phyloP scores from a whole-genome alignment of 139 green algal species.

The Coccomyxa sp. region DNA sequence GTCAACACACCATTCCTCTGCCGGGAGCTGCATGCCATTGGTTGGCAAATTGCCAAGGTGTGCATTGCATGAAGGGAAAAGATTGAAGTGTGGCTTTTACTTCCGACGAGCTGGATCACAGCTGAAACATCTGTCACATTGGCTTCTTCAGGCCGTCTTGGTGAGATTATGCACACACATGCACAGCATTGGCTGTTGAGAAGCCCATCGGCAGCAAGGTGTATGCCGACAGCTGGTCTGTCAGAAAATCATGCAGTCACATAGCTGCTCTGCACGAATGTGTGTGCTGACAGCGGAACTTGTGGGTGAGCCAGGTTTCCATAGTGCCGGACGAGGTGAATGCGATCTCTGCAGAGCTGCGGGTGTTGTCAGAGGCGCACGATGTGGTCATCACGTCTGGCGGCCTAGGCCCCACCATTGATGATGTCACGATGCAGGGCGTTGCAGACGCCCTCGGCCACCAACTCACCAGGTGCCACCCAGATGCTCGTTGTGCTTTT shows the following conservation, averaged over 20 bases:
- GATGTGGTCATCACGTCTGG: constrained; percentile 28
- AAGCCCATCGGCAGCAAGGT: no score
- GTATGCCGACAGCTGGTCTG: no score
- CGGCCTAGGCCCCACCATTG: constrained; percentile 41
- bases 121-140: background rate
- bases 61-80: background rate
- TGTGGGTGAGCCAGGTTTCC: no score
- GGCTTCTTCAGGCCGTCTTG: background rate
- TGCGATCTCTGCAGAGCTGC: constrained; percentile 51
- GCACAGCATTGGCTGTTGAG: no score
- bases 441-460: constrained; percentile 39
- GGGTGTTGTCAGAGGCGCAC: constrained; percentile 20
- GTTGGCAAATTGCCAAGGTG: constrained; percentile 43
- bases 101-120: background rate
- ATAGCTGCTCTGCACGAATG: no score
- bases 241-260: no score
- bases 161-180: no score
- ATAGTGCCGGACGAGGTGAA: constrained; percentile 60
- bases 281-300: no score
- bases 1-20: constrained; percentile 77
- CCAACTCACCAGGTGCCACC: constrained; percentile 18
- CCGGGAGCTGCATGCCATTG: constrained; percentile 32
- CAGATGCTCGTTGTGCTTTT: background rate
- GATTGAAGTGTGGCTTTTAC: background rate
- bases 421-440: constrained; percentile 50